Conservation (phyloP, 768 basidiomycete genomes). For the Auriscalpium microsporum region DNA sequence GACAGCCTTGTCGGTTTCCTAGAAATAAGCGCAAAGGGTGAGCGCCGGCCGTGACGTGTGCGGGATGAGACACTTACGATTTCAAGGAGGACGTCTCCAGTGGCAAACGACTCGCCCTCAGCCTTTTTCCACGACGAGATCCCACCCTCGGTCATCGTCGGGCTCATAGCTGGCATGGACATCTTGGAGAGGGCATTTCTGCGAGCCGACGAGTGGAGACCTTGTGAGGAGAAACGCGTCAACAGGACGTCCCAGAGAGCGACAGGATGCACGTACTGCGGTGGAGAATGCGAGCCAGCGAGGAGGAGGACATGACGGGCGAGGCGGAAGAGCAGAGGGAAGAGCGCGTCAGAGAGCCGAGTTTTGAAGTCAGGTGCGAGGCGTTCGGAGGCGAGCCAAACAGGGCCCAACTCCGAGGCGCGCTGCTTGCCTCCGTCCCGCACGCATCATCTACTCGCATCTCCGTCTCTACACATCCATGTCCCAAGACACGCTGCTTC, state of each 20-base stretch:
- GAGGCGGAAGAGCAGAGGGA: neutral
- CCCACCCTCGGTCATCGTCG: conserved; percentile 99
- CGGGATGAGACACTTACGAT: conserved; percentile 53
- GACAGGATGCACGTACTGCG: conserved; percentile 67
- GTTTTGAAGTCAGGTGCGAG: conserved; percentile 20
- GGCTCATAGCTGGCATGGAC: conserved; percentile 98
- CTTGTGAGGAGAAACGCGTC: conserved; percentile 30
- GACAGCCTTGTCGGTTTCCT: conserved; percentile 99
- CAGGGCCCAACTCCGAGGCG: conserved; percentile 10
- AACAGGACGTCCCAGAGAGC: conserved; percentile 49
- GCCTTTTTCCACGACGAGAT: conserved; percentile 97
- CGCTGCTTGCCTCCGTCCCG: neutral
- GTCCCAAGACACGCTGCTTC: conserved; percentile 40
- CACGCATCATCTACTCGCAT: neutral
- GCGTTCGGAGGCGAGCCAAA: conserved; percentile 15
- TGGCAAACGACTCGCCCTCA: conserved; percentile 84
- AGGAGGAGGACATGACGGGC: conserved; percentile 44
- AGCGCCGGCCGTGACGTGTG: conserved; percentile 5
- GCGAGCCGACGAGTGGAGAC: conserved; percentile 74
- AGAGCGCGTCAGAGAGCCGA: conserved; percentile 9
- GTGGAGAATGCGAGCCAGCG: conserved; percentile 54
- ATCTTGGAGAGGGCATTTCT: conserved; percentile 79
- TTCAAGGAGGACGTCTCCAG: conserved; percentile 92
- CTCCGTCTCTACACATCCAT: conserved; percentile 16
- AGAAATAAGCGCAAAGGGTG: conserved; percentile 5